Evolutionary conservation across 768 basidiomycete species (phyloP).

Genomic region (Podaxis sp.): DNA sequence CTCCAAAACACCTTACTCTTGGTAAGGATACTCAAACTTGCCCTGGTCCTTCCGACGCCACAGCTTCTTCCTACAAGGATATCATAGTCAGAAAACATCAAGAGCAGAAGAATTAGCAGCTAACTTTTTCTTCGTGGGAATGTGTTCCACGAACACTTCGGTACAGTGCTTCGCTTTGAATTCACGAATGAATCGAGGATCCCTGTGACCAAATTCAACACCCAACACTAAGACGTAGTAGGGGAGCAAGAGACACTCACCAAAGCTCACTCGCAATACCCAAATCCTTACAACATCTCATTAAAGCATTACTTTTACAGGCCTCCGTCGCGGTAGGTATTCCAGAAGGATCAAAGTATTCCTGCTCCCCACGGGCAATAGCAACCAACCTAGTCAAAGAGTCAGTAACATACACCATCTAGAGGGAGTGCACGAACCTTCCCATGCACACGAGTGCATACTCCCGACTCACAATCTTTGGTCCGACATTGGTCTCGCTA

Average conservation of each 20-base stretch:
- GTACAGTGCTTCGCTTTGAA: conserved; percentile 83
- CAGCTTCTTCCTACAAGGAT: conserved; percentile 68
- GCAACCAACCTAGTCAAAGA: conserved; percentile 63
- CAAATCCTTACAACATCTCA: conserved; percentile 96
- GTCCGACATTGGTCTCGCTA: conserved; percentile 85
- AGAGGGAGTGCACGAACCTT: conserved; percentile 44
- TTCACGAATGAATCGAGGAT: conserved; percentile 90
- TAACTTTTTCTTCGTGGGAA: conserved; percentile 86
- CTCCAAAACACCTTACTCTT: conserved; percentile 44
- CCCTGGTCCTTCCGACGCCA: conserved; percentile 86
- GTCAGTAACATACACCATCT: not conserved
- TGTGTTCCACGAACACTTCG: conserved; percentile 84
- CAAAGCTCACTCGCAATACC: conserved; percentile 96
- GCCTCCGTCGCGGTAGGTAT: conserved; percentile 93
- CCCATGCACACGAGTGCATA: conserved; percentile 94
- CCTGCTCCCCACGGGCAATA: conserved; percentile 92
- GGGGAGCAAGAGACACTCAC: conserved; percentile 34
- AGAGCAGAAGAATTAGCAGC: conserved; percentile 23
- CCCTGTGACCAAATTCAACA: conserved; percentile 44
- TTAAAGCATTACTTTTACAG: conserved; percentile 94
- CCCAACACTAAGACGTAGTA: not conserved
- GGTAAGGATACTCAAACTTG: conserved; percentile 86
- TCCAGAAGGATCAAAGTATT: conserved; percentile 89
- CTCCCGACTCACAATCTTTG: conserved; percentile 85
- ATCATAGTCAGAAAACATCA: conserved; percentile 1